Evolutionary conservation across 345 rosid species (phyloP), one percentile per base, ranked within the genome.

Genomic region (Populus pruinosa): DNA sequence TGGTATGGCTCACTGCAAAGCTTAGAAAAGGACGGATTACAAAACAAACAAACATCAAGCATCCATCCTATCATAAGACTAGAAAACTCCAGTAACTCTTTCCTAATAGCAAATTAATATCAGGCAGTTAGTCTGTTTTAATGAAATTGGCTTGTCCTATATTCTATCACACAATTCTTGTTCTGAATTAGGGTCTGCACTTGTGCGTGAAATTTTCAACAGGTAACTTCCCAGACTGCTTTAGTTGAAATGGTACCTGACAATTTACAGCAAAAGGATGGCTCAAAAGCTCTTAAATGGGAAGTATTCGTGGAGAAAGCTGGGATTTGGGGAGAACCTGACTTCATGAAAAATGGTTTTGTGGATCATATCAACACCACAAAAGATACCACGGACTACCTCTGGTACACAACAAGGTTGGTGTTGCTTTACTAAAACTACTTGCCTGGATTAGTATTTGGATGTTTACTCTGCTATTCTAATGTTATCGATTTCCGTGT

Each of bases 351-450:
- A 76, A 90, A 81, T 63, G 84, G 77, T 67, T 83, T 95, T 77
- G 92, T 89, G 44, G 99, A 96, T 84, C 98, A 92, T 76, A 86
- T 93, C 53, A 96, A 93, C 84, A 84, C 93, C 82, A 93, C 99
- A 56, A 86, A 85, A 82, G 94, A 93, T 82, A 82, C 91, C 36
- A 90, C 97, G 21, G 99, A 93, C 85, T 96, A 96, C 85, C 96
- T 96, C 71, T 96, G 99, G 99, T 90, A 91, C 81, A 93, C 94
- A 55, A 90, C 91, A 84, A 96, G 98, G 99, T 96, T 80, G 74
- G 90, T 85, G 41, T 62, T 77, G 47, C 73, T 73, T 70, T 62
- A 47, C 64, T 7, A 61, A 76, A 72, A 68, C 47, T 55, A 38
- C 39, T 4, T 3, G 18, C 50, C 50, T 13, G 11, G 50, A 47